Percentiles rank a stretch among this genome's conserved stretches.
phyloP scores from a whole-genome alignment of 257 asterid genomes.

The Penstemon davidsonii region DNA sequence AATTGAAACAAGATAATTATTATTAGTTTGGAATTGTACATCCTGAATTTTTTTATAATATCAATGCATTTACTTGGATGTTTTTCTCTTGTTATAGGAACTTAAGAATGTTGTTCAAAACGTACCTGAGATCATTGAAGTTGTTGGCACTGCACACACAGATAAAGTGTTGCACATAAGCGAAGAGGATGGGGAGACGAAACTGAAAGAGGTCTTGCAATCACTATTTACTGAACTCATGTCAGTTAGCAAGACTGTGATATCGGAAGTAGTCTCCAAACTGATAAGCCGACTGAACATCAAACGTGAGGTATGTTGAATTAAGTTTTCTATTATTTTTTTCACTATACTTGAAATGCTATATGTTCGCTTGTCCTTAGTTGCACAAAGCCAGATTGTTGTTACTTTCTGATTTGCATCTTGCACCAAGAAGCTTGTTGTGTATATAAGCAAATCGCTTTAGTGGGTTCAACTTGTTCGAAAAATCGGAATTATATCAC shows the following conservation, averaged over 20 bases:
- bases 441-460: not conserved
- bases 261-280: constrained; percentile 53
- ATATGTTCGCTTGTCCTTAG: not conserved
- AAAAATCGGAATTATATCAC: not conserved
- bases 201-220: constrained; percentile 57
- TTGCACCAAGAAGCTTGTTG: not conserved
- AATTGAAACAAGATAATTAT: constrained; percentile 11
- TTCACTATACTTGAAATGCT: constrained; percentile 18
- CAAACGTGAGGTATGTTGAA: constrained; percentile 56
- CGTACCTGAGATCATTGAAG: constrained; percentile 92
- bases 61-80: constrained; percentile 21
- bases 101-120: constrained; percentile 60
- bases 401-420: not conserved
- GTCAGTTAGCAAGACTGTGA: constrained; percentile 59
- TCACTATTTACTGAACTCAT: constrained; percentile 68
- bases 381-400: not conserved
- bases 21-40: constrained; percentile 6
- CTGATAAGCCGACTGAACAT: constrained; percentile 60
- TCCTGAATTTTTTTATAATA: not conserved
- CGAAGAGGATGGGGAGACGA: constrained; percentile 52
- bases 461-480: not conserved
- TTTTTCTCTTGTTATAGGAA: constrained; percentile 50
- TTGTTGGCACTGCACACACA: constrained; percentile 55
- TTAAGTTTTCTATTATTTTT: no score
- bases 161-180: constrained; percentile 42